Evolutionary conservation across 257 asterid genomes (phyloP).

Genomic region (Solanum corneliomulleri): DNA sequence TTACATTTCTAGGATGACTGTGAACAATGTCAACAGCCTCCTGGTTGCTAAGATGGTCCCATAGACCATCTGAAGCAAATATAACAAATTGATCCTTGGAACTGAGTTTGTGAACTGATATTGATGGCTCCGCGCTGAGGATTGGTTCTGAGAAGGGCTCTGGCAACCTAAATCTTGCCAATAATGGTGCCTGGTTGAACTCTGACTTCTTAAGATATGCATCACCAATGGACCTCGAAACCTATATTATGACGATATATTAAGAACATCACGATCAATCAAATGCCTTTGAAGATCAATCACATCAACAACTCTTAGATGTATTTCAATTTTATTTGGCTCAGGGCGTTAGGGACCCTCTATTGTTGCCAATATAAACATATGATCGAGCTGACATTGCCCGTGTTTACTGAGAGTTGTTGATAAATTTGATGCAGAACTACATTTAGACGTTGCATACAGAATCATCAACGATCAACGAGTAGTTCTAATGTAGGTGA

Average conservation of each 20-base stretch:
- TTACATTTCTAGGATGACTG: conserved; percentile 50
- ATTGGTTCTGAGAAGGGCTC: conserved; percentile 59
- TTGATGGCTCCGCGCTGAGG: conserved; percentile 71
- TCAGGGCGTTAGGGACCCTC: not conserved
- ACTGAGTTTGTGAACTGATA: conserved; percentile 47
- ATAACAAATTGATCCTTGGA: conserved; percentile 62
- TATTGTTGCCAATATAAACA: not conserved
- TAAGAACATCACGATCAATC: not conserved
- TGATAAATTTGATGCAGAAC: not conserved
- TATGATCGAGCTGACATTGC: not conserved
- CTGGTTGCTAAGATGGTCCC: conserved; percentile 95
- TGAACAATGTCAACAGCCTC: conserved; percentile 83
- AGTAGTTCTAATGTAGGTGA: not conserved
- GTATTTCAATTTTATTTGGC: not conserved
- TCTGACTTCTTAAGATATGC: conserved; percentile 81
- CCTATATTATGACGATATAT: conserved; percentile 17
- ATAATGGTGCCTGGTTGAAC: conserved; percentile 72
- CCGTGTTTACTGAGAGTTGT: not conserved
- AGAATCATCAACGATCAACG: not conserved
- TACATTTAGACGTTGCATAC: not conserved
- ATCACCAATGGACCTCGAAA: conserved; percentile 89
- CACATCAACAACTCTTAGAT: not conserved
- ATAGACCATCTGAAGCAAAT: conserved; percentile 91
- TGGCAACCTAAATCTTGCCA: conserved; percentile 60
- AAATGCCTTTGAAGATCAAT: not conserved